Percentiles rank a stretch among this genome's conserved stretches.
Evolutionary conservation across 257 asterid species (phyloP).

Genomic region (Przewalskia tangutica): DNA sequence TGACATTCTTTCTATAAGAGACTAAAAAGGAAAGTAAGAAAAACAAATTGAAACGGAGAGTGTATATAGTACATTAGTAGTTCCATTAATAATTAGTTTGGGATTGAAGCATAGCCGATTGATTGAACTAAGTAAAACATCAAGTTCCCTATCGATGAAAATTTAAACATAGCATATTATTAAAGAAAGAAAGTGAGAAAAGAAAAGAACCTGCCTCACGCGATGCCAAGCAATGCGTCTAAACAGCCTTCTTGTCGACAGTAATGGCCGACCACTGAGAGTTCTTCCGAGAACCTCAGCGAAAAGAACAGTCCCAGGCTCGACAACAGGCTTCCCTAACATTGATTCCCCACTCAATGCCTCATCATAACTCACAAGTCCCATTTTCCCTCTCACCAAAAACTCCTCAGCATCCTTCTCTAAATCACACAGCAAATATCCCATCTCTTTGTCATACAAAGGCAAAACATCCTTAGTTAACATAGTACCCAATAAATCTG

Average conservation of each 20-base stretch:
- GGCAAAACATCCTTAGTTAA: constrained; percentile 92
- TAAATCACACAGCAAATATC: constrained; percentile 54
- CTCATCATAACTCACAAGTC: constrained; percentile 64
- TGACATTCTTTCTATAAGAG: no score
- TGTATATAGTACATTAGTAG: neutral
- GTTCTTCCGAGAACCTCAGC: constrained; percentile 97
- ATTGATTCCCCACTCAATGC: constrained; percentile 32
- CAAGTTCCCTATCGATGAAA: neutral
- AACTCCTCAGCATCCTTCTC: constrained; percentile 54
- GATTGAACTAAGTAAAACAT: neutral
- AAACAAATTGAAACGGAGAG: no score
- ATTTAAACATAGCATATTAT: neutral
- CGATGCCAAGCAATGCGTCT: constrained; percentile 90
- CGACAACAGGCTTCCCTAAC: constrained; percentile 75
- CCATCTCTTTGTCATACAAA: constrained; percentile 76
- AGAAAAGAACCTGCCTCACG: constrained; percentile 97
- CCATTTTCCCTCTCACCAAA: constrained; percentile 56
- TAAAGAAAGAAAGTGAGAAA: constrained; percentile 37
- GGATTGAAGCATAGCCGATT: neutral
- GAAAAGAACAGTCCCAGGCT: constrained; percentile 64
- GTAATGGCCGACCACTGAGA: constrained; percentile 85
- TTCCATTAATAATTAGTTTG: neutral
- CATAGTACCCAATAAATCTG: constrained; percentile 79
- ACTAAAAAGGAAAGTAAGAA: no score
- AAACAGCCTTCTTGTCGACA: constrained; percentile 63